Evolutionary conservation across 2,329 filamentous ascomycete genomes (phyloP).

Genomic region (Bipolaris oryzae): DNA sequence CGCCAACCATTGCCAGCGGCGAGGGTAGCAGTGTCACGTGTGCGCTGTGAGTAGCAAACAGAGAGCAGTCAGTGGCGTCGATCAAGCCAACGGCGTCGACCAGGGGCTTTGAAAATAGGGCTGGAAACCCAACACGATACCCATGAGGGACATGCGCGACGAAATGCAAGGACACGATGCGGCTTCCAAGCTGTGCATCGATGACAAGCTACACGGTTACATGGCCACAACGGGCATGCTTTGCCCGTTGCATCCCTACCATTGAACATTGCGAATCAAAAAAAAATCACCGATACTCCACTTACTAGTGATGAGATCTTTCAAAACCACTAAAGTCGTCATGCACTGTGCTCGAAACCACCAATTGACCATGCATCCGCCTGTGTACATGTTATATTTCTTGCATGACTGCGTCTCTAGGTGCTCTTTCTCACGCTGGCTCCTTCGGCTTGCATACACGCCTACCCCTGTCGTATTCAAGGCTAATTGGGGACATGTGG

Average conservation of each 20-base stretch:
- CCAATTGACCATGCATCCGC: neutral
- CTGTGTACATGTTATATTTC: neutral
- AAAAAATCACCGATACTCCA: neutral
- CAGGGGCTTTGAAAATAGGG: slow-evolving; percentile 1
- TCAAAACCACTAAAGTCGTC: too few species aligned
- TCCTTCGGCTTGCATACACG: neutral
- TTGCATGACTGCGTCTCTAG: neutral
- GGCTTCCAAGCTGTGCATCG: neutral
- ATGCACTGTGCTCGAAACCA: too few species aligned
- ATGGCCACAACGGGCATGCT: neutral
- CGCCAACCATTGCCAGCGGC: too few species aligned
- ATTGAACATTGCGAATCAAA: neutral
- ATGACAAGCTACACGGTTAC: neutral
- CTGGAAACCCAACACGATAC: slow-evolving; percentile 4
- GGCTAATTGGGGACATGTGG: too few species aligned
- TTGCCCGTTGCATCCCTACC: slow-evolving; percentile 2
- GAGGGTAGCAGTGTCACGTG: neutral
- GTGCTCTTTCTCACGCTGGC: too few species aligned
- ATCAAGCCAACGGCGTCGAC: neutral
- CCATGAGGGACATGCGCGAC: slow-evolving; percentile 6
- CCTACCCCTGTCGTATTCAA: neutral
- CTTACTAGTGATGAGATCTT: neutral
- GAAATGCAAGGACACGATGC: neutral
- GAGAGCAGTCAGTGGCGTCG: too few species aligned
- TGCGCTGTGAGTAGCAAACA: neutral